phyloP scores from a whole-genome alignment of 1,284 basidiomycete species.

The Anthracocystis setariae region DNA sequence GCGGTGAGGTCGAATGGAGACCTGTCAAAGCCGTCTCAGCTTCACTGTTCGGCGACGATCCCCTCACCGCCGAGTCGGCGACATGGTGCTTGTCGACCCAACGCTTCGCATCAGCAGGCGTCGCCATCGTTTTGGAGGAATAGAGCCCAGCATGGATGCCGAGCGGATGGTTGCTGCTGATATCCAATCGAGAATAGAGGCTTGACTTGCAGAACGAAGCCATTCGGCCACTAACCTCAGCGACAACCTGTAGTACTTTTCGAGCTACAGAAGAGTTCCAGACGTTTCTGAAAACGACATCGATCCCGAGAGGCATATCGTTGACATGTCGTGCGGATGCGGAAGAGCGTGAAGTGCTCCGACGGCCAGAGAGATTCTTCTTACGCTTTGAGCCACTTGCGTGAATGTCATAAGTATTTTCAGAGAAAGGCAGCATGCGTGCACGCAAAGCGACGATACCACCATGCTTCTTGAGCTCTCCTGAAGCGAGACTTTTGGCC shows the following conservation, averaged over 20 bases:
- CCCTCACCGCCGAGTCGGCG: background rate
- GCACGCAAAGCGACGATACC: constrained; percentile 29
- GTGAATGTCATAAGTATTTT: background rate
- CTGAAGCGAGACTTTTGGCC: constrained; percentile 18
- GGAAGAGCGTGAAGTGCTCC: constrained; percentile 5
- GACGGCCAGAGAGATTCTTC: constrained; percentile 11
- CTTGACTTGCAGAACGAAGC: constrained; percentile 28
- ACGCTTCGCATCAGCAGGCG: constrained; percentile 13
- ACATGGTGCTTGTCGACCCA: constrained; percentile 6
- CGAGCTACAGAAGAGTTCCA: constrained; percentile 28
- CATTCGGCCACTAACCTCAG: constrained; percentile 22
- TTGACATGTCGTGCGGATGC: background rate
- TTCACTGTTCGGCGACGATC: background rate
- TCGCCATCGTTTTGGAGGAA: constrained; percentile 16
- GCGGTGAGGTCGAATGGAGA: background rate
- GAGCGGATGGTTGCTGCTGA: constrained; percentile 17
- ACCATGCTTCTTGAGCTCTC: constrained; percentile 12
- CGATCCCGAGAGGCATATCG: constrained; percentile 19
- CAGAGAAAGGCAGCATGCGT: constrained; percentile 9
- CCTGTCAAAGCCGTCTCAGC: constrained; percentile 1
- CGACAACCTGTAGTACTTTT: constrained; percentile 15
- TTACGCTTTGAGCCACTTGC: constrained; percentile 8
- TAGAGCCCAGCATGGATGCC: constrained; percentile 14
- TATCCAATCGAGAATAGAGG: constrained; percentile 27
- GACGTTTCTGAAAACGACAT: constrained; percentile 21